Evolutionary conservation across 805 yeast genomes (phyloP).

Genomic region (Starmerella geochares): DNA sequence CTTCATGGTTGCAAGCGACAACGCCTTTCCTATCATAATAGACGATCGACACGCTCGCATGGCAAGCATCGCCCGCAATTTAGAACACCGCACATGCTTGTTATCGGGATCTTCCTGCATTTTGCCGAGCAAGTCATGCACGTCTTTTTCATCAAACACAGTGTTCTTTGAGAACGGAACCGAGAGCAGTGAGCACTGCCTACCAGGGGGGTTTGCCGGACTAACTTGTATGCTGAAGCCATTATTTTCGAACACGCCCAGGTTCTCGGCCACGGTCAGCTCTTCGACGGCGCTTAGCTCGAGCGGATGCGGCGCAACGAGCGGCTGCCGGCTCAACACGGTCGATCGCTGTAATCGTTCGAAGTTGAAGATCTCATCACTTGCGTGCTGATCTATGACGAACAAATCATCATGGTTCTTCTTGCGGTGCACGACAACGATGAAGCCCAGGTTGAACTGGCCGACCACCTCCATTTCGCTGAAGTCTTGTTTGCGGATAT

Average conservation of each 20-base stretch:
- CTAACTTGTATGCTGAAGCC: conserved; percentile 60
- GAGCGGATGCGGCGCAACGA: conserved; percentile 49
- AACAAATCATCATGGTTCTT: conserved; percentile 47
- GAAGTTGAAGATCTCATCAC: conserved; percentile 89
- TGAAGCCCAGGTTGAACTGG: conserved; percentile 91
- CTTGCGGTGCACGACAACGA: conserved; percentile 50
- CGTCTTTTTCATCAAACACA: conserved; percentile 53
- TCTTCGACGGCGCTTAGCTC: conserved; percentile 74
- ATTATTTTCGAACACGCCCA: conserved; percentile 50
- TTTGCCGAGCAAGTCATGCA: conserved; percentile 64
- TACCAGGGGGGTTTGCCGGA: conserved; percentile 47
- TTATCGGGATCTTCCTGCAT: conserved; percentile 48
- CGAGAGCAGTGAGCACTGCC: conserved; percentile 44
- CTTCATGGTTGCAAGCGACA: conserved; percentile 52
- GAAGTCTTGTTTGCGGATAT: conserved; percentile 65
- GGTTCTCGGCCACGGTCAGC: conserved; percentile 52
- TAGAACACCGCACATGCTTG: conserved; percentile 49
- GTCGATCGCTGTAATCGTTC: conserved; percentile 54
- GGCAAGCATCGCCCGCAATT: conserved; percentile 75
- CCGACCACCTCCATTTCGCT: conserved; percentile 69
- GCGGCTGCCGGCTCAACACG: conserved; percentile 54
- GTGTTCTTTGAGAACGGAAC: conserved; percentile 66
- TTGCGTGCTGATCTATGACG: conserved; percentile 94
- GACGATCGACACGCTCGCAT: conserved; percentile 91
- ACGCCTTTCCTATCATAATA: conserved; percentile 81